Evolutionary conservation across 306 rosid genomes (phyloP), one percentile per base, ranked within the genome.

Genomic region (Cucurbita argyrosperma): DNA sequence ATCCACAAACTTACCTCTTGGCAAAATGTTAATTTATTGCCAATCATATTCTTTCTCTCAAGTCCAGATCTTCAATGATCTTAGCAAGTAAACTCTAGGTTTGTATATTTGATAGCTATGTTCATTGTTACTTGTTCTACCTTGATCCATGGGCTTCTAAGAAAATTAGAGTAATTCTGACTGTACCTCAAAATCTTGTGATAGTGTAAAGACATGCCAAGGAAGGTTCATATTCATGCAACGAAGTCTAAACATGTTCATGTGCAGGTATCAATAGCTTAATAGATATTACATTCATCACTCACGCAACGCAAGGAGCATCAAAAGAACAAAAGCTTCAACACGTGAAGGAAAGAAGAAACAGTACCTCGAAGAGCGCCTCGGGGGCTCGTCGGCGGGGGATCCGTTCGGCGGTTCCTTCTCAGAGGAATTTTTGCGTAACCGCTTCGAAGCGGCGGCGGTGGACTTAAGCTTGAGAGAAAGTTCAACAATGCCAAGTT

Each of bases 301-400:
- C 43, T 35, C 43, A 59, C 65, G 6, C 10, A 6, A 59, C 10
- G 47, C 68, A 15, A 47, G 40, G 30, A 38, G 18, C 69, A 35
- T 39, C 26, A 1, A 63, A 63, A 18, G 37, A 42, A 64, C 65
- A 64, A 40, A 40, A n/a, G 18, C 10, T 46, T 15, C 60, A 57
- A 47, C 38, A 62, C 1, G 7, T 37, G 51, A 5, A 8, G 71
- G 8, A 66, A 15, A 14, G 54, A 72, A 1, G 3, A 42, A 19
- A 23, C 40, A 26, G n/a, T 47, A 88, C 96, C 96, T 84, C 10
- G 90, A 85, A 37, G 97, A 92, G 12, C 97, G 96, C 74, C 97
- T 80, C 51, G 81, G 73, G 42, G 92, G 71, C 10, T 45, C 52
- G 30, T 45, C 82, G 26, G 62, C 58, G 63, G 7, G 72, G 15